Evolutionary conservation across 179 eudicot species (phyloP).

Genomic region (Nepenthes alata): DNA sequence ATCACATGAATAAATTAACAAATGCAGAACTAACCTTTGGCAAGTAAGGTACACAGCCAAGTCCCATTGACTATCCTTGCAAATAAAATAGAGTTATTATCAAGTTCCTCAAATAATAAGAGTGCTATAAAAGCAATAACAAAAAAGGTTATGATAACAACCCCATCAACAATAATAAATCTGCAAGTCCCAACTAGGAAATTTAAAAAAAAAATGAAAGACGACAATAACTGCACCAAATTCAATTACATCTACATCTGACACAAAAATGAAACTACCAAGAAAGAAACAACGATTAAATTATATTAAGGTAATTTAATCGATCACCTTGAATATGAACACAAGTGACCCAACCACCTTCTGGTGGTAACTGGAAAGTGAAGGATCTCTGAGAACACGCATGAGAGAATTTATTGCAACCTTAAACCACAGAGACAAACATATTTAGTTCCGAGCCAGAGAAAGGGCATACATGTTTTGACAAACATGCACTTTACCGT

Average conservation of each 20-base stretch:
- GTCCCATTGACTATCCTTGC: constrained; percentile 85
- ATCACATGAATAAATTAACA: background rate
- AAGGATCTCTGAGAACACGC: constrained; percentile 97
- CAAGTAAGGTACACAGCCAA: constrained; percentile 92
- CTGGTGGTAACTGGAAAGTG: constrained; percentile 88
- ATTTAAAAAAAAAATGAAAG: background rate
- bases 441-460: constrained; percentile 2
- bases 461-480: background rate
- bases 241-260: background rate
- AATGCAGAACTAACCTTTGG: constrained; percentile 65
- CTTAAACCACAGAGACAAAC: constrained; percentile 27
- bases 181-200: too few species aligned
- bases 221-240: background rate
- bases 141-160: background rate
- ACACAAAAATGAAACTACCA: background rate
- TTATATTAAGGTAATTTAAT: background rate
- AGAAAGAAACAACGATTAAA: background rate
- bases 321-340: constrained; percentile 83
- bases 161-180: background rate
- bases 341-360: constrained; percentile 94
- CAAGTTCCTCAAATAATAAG: constrained; percentile 2
- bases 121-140: background rate
- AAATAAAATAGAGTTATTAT: constrained; percentile 3
- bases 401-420: constrained; percentile 95
- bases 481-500: constrained; percentile 35